Conservation (phyloP, 805 yeast genomes). For the Sugiyamaella marilandica region DNA sequence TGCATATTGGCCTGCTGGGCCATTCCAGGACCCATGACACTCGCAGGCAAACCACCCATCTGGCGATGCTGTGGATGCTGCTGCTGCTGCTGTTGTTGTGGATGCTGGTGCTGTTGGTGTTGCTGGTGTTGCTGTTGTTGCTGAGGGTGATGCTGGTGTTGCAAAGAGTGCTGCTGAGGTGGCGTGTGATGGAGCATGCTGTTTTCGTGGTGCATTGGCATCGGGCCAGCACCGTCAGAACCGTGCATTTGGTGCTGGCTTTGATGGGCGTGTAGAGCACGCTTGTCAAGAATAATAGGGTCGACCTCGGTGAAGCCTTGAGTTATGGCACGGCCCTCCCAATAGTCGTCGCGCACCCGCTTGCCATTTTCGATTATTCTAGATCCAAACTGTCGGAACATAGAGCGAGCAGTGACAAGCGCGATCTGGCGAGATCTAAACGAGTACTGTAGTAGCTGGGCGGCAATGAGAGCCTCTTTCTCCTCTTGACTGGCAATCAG, state of each 20-base stretch:
- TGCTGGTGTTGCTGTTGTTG: slow-evolving; percentile 17
- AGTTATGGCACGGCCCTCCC: slow-evolving; percentile 42
- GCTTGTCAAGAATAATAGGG: slow-evolving; percentile 36
- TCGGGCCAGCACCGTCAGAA: background rate
- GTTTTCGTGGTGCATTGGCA: background rate
- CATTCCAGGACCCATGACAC: background rate
- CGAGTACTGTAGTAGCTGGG: slow-evolving; percentile 29
- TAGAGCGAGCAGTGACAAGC: slow-evolving; percentile 41
- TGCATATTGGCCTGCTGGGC: background rate
- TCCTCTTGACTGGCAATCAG: slow-evolving; percentile 37
- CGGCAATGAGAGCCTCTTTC: slow-evolving; percentile 34
- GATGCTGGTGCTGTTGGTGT: slow-evolving; percentile 28
- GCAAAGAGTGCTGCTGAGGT: slow-evolving; percentile 2
- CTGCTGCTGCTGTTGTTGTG: slow-evolving; percentile 30
- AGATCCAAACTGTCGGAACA: slow-evolving; percentile 50
- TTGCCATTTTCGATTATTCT: slow-evolving; percentile 43
- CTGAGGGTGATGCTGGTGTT: slow-evolving; percentile 25
- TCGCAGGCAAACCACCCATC: background rate
- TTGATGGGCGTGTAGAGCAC: slow-evolving; percentile 17
- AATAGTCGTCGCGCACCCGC: slow-evolving; percentile 52
- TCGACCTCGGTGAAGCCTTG: slow-evolving; percentile 44
- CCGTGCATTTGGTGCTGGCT: background rate
- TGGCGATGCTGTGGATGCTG: slow-evolving; percentile 14
- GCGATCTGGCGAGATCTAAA: slow-evolving; percentile 33
- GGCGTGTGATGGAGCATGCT: background rate